These are phyloP conservation scores for Apophysomyces variabilis DNA, from an alignment of 371 early-diverging fungal genomes.

Conservation along the genomic window DNA sequence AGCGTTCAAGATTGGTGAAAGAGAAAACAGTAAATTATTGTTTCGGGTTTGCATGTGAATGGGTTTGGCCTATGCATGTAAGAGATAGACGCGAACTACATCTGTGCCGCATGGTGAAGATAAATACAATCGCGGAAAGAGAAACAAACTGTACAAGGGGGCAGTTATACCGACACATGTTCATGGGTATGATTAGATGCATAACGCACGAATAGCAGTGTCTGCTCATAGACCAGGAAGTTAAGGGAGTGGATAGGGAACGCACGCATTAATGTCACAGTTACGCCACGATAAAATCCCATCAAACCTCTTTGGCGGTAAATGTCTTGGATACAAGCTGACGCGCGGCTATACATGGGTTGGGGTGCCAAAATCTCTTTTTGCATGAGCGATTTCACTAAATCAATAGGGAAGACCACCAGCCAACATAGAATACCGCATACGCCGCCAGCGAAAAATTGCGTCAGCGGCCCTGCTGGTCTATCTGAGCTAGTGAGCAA, in stretches of 20 bases:
- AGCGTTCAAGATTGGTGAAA: not conserved
- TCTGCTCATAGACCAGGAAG: constrained; percentile 33
- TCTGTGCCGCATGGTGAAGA: not conserved
- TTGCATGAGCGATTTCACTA: constrained; percentile 79
- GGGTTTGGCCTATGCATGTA: not conserved
- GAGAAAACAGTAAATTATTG: not conserved
- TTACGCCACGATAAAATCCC: constrained; percentile 77
- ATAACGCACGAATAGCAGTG: constrained; percentile 24
- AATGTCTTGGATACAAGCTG: constrained; percentile 63
- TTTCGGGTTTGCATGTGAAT: not conserved
- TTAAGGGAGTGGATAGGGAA: constrained; percentile 60
- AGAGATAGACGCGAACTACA: not conserved
- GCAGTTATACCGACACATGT: constrained; percentile 26
- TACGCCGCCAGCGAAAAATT: constrained; percentile 79
- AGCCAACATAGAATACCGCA: constrained; percentile 85
- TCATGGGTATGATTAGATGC: constrained; percentile 28
- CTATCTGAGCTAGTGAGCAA: constrained; percentile 48
- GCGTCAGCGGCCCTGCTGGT: constrained; percentile 67
- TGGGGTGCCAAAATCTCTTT: constrained; percentile 66
- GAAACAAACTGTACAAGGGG: not conserved
- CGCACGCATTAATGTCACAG: constrained; percentile 78
- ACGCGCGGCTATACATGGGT: constrained; percentile 47
- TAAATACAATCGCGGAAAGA: constrained; percentile 9
- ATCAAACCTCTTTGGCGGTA: constrained; percentile 54
- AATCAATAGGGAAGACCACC: constrained; percentile 80